phyloP scores from a whole-genome alignment of 345 rosid genomes.

The Sonneratia alba region DNA sequence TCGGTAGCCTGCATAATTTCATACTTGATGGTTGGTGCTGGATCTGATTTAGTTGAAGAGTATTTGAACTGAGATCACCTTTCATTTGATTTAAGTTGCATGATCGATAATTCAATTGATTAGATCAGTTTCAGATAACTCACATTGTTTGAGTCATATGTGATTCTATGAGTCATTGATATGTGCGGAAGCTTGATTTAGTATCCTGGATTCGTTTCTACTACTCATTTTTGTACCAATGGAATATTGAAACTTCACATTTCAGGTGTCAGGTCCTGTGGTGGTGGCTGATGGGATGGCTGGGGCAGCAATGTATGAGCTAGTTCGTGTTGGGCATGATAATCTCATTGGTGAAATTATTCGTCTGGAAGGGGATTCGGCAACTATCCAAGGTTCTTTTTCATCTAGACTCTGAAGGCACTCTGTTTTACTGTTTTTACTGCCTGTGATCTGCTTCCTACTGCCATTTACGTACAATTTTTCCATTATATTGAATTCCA shows the following conservation, averaged over 20 bases:
- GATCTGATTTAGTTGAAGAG: background rate
- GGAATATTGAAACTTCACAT: background rate
- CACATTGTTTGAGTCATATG: background rate
- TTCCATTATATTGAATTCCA: constrained; percentile 13
- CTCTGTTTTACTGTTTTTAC: background rate
- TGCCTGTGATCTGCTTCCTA: background rate
- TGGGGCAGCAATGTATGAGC: constrained; percentile 99
- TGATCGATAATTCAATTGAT: background rate
- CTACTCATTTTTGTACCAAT: background rate
- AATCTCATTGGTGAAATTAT: constrained; percentile 94
- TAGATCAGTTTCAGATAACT: background rate
- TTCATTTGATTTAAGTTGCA: background rate
- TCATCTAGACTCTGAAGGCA: background rate
- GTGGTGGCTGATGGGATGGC: constrained; percentile 99
- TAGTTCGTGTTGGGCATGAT: constrained; percentile 98
- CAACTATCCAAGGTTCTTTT: constrained; percentile 85
- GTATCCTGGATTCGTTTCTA: background rate
- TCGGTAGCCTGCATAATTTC: background rate
- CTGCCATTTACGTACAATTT: background rate
- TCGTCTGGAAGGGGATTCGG: constrained; percentile 97
- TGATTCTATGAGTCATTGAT: background rate
- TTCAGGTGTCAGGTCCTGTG: constrained; percentile 97
- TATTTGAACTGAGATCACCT: background rate
- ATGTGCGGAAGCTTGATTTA: background rate
- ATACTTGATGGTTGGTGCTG: background rate